Evolutionary conservation across 2,329 filamentous ascomycete genomes (phyloP).

Genomic region (Aureobasidium musti): DNA sequence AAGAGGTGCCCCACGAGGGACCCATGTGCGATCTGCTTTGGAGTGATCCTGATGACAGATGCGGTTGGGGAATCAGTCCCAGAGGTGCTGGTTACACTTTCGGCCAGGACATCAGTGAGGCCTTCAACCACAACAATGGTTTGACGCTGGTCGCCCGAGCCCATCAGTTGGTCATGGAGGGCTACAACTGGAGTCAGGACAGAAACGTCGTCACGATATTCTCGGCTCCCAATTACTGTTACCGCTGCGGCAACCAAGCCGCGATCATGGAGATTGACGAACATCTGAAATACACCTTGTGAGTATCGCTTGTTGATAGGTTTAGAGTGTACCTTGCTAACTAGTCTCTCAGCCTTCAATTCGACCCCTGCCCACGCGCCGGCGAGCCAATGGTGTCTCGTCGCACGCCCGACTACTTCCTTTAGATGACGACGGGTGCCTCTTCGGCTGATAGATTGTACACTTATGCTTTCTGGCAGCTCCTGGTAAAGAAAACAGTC

Average conservation of each 20-base stretch:
- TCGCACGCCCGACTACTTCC: constrained; percentile 98
- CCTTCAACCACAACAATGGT: constrained; percentile 99
- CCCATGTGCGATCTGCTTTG: constrained; percentile 76
- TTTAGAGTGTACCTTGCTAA: not conserved
- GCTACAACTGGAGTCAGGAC: constrained; percentile 99
- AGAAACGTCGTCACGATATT: constrained; percentile 98
- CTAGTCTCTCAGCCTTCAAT: constrained; percentile 78
- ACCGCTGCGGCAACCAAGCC: constrained; percentile 86
- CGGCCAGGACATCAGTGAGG: constrained; percentile 89
- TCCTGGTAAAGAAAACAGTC: constrained; percentile 24
- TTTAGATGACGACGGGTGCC: constrained; percentile 57
- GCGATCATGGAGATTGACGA: constrained; percentile 87
- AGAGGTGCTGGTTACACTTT: constrained; percentile 55
- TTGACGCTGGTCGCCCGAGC: constrained; percentile 93
- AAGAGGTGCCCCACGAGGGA: constrained; percentile 75
- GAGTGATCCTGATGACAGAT: constrained; percentile 70
- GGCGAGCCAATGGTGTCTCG: constrained; percentile 97
- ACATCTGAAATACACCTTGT: constrained; percentile 95
- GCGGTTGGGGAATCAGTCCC: constrained; percentile 68
- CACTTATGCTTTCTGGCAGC: constrained; percentile 29
- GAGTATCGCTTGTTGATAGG: constrained; percentile 49
- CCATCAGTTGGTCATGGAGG: constrained; percentile 99
- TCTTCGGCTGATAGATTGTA: constrained; percentile 28
- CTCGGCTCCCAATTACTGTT: constrained; percentile 96
- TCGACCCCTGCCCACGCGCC: constrained; percentile 94